These are phyloP conservation scores for Chlorella sp. DNA, from an alignment of 139 green algal species.

Conservation along the genomic window DNA sequence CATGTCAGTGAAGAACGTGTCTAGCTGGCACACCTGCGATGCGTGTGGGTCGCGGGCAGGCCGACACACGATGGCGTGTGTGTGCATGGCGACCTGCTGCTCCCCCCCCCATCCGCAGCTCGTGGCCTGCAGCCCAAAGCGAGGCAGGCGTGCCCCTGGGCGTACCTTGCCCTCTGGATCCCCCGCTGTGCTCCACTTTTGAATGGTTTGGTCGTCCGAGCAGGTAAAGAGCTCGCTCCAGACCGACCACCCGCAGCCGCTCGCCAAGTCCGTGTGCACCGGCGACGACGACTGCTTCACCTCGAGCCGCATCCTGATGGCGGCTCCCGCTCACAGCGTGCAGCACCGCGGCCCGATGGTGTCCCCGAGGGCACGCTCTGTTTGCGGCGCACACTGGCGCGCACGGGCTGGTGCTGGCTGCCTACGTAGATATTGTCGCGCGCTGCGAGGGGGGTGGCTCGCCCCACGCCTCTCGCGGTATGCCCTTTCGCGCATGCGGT, in stretches of 20 bases:
- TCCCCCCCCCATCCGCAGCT: neutral
- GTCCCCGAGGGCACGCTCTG: no score
- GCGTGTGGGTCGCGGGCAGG: neutral
- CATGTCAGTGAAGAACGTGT: slow-evolving; percentile 55
- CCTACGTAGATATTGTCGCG: no score
- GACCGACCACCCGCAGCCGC: slow-evolving; percentile 46
- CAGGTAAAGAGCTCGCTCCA: slow-evolving; percentile 43
- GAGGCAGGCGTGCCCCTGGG: no score
- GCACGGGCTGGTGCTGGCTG: no score
- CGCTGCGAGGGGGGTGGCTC: no score
- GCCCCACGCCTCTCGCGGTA: no score
- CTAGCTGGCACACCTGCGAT: slow-evolving; percentile 48
- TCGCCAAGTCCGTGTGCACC: slow-evolving; percentile 44
- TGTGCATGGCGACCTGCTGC: neutral
- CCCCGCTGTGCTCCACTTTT: slow-evolving; percentile 48
- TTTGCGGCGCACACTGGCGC: no score
- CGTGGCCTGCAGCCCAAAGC: no score
- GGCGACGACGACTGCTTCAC: slow-evolving; percentile 20
- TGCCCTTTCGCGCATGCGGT: no score
- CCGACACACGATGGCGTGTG: neutral
- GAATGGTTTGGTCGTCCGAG: slow-evolving; percentile 55
- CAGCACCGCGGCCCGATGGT: neutral
- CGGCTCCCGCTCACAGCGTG: no score
- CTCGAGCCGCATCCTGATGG: neutral
- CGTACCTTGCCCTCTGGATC: slow-evolving; percentile 50